These are phyloP conservation scores for Barnettozyma pratensis DNA, from an alignment of 805 yeast genomes.

Conservation along the genomic window DNA sequence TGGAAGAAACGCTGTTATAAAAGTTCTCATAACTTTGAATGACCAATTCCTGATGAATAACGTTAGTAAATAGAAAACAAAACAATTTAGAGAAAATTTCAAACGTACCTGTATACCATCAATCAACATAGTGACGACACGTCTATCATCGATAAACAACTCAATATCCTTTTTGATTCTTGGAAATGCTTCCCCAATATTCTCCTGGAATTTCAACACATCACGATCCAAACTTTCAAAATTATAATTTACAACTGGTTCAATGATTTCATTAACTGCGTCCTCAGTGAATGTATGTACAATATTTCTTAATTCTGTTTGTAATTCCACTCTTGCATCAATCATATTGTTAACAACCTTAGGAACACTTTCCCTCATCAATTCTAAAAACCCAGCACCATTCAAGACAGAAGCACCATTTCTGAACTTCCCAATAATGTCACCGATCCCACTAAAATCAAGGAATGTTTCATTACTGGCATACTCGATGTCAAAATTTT, in stretches of 20 bases:
- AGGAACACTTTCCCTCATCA: slow-evolving; percentile 69
- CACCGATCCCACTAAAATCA: slow-evolving; percentile 74
- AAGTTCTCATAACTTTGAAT: slow-evolving; percentile 52
- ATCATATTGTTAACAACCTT: slow-evolving; percentile 75
- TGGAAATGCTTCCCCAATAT: slow-evolving; percentile 51
- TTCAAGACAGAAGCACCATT: slow-evolving; percentile 23
- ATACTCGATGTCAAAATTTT: slow-evolving; percentile 74
- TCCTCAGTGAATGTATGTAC: slow-evolving; percentile 66
- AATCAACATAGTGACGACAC: slow-evolving; percentile 45
- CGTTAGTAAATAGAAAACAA: slow-evolving; percentile 1
- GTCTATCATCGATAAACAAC: slow-evolving; percentile 50
- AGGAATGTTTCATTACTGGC: slow-evolving; percentile 66
- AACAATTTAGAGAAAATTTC: background rate
- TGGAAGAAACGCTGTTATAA: slow-evolving; percentile 29
- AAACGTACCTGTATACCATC: slow-evolving; percentile 49
- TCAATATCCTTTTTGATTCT: slow-evolving; percentile 46
- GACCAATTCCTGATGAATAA: slow-evolving; percentile 37
- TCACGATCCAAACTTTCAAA: slow-evolving; percentile 25
- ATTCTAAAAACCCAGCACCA: slow-evolving; percentile 30
- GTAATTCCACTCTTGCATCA: slow-evolving; percentile 72
- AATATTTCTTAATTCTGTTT: slow-evolving; percentile 62
- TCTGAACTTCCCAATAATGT: slow-evolving; percentile 40
- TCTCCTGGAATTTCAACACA: slow-evolving; percentile 40
- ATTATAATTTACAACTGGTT: slow-evolving; percentile 32
- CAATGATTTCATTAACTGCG: slow-evolving; percentile 44